Percentiles rank a stretch among this genome's conserved stretches.
phyloP scores from a whole-genome alignment of 345 rosid genomes.

The Combretum micranthum region DNA sequence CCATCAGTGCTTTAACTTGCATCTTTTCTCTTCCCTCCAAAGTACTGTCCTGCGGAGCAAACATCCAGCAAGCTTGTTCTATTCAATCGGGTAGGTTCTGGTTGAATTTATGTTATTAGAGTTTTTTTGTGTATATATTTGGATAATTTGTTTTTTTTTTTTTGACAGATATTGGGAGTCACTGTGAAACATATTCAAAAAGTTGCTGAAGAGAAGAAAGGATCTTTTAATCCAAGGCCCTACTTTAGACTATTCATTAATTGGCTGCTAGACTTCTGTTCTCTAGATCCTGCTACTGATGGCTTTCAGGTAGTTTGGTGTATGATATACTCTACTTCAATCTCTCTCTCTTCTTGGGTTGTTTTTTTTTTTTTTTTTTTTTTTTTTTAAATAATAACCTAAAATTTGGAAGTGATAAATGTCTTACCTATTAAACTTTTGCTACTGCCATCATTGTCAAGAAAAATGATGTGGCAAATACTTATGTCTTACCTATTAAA shows the following conservation, averaged over 20 bases:
- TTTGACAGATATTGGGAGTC: constrained; percentile 55
- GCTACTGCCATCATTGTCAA: no score
- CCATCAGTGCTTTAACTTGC: neutral
- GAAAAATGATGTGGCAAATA: no score
- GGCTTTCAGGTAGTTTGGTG: constrained; percentile 56
- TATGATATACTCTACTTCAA: neutral
- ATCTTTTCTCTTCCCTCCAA: neutral
- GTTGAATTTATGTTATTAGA: neutral
- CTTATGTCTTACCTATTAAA: no score
- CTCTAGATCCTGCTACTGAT: constrained; percentile 55
- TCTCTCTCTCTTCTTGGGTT: neutral
- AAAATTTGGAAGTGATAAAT: no score
- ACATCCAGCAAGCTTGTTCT: constrained; percentile 61
- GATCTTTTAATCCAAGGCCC: constrained; percentile 55
- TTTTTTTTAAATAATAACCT: no score
- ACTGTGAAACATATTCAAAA: constrained; percentile 71
- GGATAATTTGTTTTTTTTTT: constrained; percentile 12
- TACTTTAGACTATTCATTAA: constrained; percentile 71
- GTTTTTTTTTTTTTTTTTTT: no score
- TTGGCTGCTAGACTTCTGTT: constrained; percentile 68
- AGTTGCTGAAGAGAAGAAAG: constrained; percentile 81
- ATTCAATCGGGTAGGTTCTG: constrained; percentile 50
- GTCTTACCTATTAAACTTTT: no score
- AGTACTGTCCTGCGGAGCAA: constrained; percentile 59
- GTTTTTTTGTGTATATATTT: neutral